Base-by-base conservation (phyloP, 441 rosid species). In the Erysimum pusillum region DNA sequence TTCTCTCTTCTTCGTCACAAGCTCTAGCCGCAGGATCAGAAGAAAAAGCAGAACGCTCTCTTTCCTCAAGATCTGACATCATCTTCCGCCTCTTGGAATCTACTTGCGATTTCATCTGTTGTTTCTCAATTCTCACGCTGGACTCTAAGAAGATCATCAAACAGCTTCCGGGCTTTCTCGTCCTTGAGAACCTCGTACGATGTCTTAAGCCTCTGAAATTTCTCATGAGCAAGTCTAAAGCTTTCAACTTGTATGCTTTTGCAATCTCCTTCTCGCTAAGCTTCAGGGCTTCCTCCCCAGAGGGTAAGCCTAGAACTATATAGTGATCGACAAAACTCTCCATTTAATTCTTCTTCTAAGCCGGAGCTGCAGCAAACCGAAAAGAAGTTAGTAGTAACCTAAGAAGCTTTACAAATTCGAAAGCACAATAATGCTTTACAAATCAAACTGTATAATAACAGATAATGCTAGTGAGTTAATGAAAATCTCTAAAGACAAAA, bases 241-340 rank as follows among this genome's bases (percentile, higher is more conserved):
- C 97, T 77, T 90, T 94, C 38, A 76, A 64, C 73, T 85, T 89
- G 80, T 90, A 94, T 0, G 90, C 99, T 83, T 89, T 93, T 1
- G 89, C 52, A 75, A 95, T 90, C 69, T 95, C 96, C 60, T 87
- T 88, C 66, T 90, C 90, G 0, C 84, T 86, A 57, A 91, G 84
- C 77, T 85, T 84, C 18, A 88, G 86, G 32, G 93, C 97, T 79
- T 91, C 98, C 78, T 91, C 97, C 1, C 99, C 96, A 38, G 96
- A 90, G 1, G 91, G 88, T 54, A 95, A 77, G 11, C 99, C 99
- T 64, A 95, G 65, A 61, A 91, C 89, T 15, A 17, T 2, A 45
- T 93, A 95, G 54, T 95, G 99, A 77, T 95, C 96, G 6, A 89
- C 83, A 34, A 90, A 87, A 3, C 56, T 12, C 41, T 83, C 93